A percentile compares a stretch with the other conserved stretches of the same genome.
Conservation (phyloP, 2,329 filamentous ascomycete species). For the Claviceps lovelessii region DNA sequence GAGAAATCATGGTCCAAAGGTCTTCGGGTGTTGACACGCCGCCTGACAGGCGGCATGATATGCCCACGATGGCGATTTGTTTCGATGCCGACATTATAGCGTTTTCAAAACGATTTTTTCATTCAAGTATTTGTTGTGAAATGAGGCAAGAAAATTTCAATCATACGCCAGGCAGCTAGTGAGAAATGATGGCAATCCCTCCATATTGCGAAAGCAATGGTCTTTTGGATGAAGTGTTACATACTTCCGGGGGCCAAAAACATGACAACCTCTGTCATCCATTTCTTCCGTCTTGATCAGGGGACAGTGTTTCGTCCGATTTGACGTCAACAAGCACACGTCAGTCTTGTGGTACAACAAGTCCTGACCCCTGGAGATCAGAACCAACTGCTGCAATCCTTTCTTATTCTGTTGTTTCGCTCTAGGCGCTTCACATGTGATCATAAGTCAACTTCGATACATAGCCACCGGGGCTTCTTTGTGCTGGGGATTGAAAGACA, state of each 20-base stretch:
- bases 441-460: neutral
- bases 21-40: slow-evolving; percentile 7
- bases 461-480: neutral
- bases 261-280: neutral
- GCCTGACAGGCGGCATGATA: slow-evolving; percentile 12
- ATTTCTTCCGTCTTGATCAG: neutral
- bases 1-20: slow-evolving; percentile 8
- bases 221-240: neutral
- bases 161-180: neutral
- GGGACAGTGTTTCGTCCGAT: neutral
- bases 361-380: neutral
- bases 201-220: neutral
- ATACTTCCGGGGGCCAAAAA: neutral
- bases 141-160: too few species aligned
- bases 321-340: neutral
- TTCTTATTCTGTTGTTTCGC: neutral
- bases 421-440: neutral
- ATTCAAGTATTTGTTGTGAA: too few species aligned
- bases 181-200: neutral
- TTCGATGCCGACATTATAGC: slow-evolving; percentile 1
- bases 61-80: slow-evolving; percentile 11
- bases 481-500: neutral
- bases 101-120: neutral
- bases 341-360: neutral
- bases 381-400: neutral